Evolutionary conservation across 2,329 filamentous ascomycete species (phyloP).

Genomic region (Exophiala bonariae): DNA sequence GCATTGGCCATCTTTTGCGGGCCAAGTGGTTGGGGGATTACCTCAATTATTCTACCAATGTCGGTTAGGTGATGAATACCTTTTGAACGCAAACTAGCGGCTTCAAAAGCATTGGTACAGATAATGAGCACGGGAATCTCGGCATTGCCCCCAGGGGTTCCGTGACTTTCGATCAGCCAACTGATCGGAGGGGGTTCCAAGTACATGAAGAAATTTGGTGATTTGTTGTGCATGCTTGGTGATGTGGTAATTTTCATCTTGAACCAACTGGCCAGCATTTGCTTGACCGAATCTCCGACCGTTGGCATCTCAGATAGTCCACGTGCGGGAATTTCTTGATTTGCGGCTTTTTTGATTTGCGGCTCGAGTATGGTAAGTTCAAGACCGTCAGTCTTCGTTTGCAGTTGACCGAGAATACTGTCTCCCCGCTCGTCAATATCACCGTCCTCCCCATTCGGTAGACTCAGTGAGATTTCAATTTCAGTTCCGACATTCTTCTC

Average conservation of each 20-base stretch:
- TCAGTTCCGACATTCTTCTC: constrained; percentile 57
- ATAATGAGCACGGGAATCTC: constrained; percentile 38
- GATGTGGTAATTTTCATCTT: constrained; percentile 18
- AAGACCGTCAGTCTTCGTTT: constrained; percentile 10
- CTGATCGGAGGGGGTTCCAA: constrained; percentile 33
- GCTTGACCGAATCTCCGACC: constrained; percentile 19
- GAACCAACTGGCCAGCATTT: constrained; percentile 21
- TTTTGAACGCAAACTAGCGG: constrained; percentile 31
- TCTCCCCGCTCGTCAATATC: neutral
- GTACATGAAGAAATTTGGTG: constrained; percentile 25
- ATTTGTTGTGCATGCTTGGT: constrained; percentile 15
- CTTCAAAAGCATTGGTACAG: constrained; percentile 39
- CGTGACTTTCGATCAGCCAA: constrained; percentile 37
- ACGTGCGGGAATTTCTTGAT: neutral
- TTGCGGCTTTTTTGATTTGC: neutral
- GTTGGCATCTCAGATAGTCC: constrained; percentile 17
- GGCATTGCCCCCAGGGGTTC: constrained; percentile 28
- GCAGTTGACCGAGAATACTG: constrained; percentile 16
- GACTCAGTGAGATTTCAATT: constrained; percentile 36
- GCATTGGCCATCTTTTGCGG: constrained; percentile 43
- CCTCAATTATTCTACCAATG: constrained; percentile 36
- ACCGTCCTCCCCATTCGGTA: constrained; percentile 14
- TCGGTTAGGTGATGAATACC: constrained; percentile 25
- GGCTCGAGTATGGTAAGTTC: constrained; percentile 20
- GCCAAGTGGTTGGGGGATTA: constrained; percentile 41